Conservation (phyloP, 2,329 filamentous ascomycete genomes). For the Diaporthe sp. region DNA sequence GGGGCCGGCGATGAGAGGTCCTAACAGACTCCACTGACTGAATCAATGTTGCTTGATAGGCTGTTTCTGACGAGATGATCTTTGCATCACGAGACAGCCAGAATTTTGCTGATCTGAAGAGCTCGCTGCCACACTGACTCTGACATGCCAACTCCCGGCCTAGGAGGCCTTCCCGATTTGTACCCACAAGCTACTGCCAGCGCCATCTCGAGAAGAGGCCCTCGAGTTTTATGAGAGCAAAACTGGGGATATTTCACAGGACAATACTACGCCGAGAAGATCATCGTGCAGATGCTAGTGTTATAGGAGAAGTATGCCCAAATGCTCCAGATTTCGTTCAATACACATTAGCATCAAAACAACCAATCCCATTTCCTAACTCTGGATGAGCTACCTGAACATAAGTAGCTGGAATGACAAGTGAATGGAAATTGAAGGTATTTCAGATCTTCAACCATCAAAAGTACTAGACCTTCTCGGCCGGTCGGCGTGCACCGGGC, state of each 20-base stretch:
- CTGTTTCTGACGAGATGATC: background rate
- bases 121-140: background rate
- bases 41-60: too few species aligned
- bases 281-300: background rate
- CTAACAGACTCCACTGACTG: background rate
- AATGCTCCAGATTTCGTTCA: background rate
- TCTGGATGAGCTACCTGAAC: background rate
- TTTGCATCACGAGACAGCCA: background rate
- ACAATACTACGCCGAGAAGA: background rate
- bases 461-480: background rate
- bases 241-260: background rate
- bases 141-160: background rate
- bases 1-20: background rate
- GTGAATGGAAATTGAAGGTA: background rate
- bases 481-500: background rate
- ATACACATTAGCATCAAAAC: background rate
- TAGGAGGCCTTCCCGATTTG: background rate
- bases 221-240: rapidly evolving
- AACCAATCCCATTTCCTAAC: background rate
- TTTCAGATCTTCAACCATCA: too few species aligned
- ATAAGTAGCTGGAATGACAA: too few species aligned
- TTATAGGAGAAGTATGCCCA: background rate
- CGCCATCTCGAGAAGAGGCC: background rate
- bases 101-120: background rate
- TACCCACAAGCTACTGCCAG: background rate